phyloP scores from a whole-genome alignment of 164 flowering plant genomes.

The Vitis rotundifolia region DNA sequence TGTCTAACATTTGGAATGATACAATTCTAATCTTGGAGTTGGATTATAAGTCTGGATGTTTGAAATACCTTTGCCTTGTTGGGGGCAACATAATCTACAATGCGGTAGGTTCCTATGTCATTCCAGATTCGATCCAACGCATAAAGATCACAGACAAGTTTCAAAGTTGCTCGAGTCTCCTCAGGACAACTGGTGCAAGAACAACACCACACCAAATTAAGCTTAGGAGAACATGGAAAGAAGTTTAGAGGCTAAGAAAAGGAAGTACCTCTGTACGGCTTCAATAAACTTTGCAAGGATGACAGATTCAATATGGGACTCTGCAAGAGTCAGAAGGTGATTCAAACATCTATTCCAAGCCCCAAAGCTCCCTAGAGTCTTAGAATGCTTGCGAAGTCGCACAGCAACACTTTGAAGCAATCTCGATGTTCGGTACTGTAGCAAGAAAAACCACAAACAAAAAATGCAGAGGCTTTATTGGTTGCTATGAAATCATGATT shows the following conservation, averaged over 20 bases:
- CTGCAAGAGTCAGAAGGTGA: constrained; percentile 91
- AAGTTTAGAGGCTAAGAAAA: not conserved
- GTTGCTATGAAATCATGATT: not conserved
- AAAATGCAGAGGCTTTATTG: not conserved
- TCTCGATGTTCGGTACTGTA: constrained; percentile 92
- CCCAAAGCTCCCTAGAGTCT: constrained; percentile 85
- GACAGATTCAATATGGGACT: constrained; percentile 92
- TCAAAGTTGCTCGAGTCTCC: constrained; percentile 61
- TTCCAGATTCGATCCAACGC: constrained; percentile 95
- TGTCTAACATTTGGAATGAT: not conserved
- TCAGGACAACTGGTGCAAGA: constrained; percentile 74
- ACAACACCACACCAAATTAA: not conserved
- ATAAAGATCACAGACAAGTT: constrained; percentile 91
- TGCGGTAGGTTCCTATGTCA: constrained; percentile 95
- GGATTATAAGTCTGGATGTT: not conserved
- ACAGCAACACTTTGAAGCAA: constrained; percentile 86
- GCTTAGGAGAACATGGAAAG: not conserved
- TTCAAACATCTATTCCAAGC: constrained; percentile 99
- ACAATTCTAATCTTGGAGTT: not conserved
- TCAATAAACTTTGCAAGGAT: constrained; percentile 88
- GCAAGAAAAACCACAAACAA: constrained; percentile 10
- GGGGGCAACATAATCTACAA: constrained; percentile 95
- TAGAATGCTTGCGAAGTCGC: constrained; percentile 79
- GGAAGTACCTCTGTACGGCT: constrained; percentile 69
- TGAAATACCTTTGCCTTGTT: constrained; percentile 92